Conservation (phyloP, 352 stramenopile species). For the Pythium rishiriense region DNA sequence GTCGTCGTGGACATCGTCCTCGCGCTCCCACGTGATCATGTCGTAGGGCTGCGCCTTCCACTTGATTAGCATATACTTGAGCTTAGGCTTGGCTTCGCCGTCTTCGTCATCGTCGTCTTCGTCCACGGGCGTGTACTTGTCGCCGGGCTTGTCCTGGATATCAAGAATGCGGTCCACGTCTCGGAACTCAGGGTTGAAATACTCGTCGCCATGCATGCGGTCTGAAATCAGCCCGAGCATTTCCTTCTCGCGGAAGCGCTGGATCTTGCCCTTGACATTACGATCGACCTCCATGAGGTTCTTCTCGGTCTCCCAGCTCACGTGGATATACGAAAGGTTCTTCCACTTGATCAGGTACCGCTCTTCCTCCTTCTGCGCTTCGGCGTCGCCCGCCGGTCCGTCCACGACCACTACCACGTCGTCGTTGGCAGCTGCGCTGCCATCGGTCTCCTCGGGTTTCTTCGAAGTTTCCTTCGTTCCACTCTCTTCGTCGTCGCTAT, state of each 20-base stretch:
- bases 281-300: constrained; percentile 82
- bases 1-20: constrained; percentile 94
- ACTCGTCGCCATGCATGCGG: constrained; percentile 78
- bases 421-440: background rate
- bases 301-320: constrained; percentile 89
- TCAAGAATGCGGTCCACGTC: constrained; percentile 90
- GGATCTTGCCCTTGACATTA: constrained; percentile 84
- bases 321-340: constrained; percentile 87
- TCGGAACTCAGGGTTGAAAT: constrained; percentile 90
- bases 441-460: background rate
- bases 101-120: constrained; percentile 39
- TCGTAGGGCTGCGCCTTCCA: constrained; percentile 98
- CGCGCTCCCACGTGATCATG: constrained; percentile 97
- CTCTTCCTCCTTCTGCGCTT: constrained; percentile 51
- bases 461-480: constrained; percentile 1
- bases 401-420: constrained; percentile 26
- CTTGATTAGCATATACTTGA: constrained; percentile 98
- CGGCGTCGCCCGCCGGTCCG: background rate
- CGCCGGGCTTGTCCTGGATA: constrained; percentile 71
- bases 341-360: constrained; percentile 93
- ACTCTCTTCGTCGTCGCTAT: constrained; percentile 46
- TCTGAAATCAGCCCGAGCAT: constrained; percentile 45
- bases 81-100: constrained; percentile 28
- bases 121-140: constrained; percentile 65
- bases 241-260: constrained; percentile 85